Evolutionary conservation across 345 rosid species (phyloP), one percentile per base, ranked within the genome.

Genomic region (Salix exigua): DNA sequence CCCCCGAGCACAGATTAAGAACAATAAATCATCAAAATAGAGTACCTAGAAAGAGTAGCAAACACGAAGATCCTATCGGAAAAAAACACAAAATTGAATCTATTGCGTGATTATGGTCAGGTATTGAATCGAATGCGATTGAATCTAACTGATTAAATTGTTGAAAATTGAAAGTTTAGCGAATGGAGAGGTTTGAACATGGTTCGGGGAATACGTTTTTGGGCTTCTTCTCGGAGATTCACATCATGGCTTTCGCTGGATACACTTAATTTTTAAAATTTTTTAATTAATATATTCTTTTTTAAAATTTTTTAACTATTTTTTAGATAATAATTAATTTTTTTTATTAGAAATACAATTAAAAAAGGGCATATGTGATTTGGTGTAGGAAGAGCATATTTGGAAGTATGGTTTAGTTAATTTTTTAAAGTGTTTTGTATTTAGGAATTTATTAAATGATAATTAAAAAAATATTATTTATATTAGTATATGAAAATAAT

Each of bases 331-430:
- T 40, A 40, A 40, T 40, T 40, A 40, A 40, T 10, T 0, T 40
- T 40, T 4, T 31, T 31, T 31, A 31, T 31, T 31, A 31, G 33
- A 31, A 31, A 31, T 31, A 31, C 33, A 31, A 31, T 31, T 31
- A 31, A 31, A 31, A 31, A 31, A 4, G 33, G 5, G 5, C 33
- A 31, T 31, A 31, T 4, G 33, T 31, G 33, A 4, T 4, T 31
- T 4, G 33, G 33, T 31, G 3, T 4, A 4, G 31, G 0, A 31
- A 31, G 0, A 31, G 2, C 31, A 30, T 30, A 2, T 3, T 4
- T 31, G 5, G 4, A 31, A 31, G 0, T 31, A 31, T 31, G 5
- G 2, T 31, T 0, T 0, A 31, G 33, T 0, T 31, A 4, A 4
- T 31, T 31, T 4, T 31, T 31, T 31, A 31, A 31, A 31, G 4